Percentiles rank a stretch among this genome's conserved stretches.
Conservation (phyloP, 192 early-diverging fungal species). For the Coemansia sp. region DNA sequence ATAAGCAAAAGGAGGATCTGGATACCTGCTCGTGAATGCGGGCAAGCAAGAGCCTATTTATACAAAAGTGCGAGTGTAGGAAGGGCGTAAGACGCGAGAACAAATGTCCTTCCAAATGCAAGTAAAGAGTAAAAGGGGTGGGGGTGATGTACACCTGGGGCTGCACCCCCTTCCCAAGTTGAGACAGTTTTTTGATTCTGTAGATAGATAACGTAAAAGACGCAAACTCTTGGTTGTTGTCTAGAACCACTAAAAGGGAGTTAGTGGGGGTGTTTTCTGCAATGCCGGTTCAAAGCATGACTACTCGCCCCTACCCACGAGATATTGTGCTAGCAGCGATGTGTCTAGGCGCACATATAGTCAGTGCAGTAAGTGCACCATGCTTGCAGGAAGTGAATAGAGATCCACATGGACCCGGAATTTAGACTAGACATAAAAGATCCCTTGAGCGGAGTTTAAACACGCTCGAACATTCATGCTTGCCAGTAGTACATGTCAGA, state of each 20-base stretch:
- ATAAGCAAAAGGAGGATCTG: background rate
- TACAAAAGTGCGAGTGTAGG: background rate
- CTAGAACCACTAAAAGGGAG: background rate
- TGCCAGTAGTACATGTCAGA: background rate
- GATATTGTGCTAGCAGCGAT: background rate
- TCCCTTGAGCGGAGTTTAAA: slow-evolving; percentile 5
- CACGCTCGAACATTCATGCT: background rate
- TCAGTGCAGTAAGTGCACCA: background rate
- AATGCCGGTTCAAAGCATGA: slow-evolving; percentile 11
- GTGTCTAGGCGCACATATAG: background rate
- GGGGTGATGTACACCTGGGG: slow-evolving; percentile 1
- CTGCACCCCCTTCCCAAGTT: background rate
- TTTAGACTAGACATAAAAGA: background rate
- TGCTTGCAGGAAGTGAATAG: background rate
- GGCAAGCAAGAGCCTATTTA: background rate
- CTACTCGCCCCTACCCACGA: background rate
- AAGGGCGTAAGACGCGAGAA: background rate
- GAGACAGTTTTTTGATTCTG: background rate
- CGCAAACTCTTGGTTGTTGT: background rate
- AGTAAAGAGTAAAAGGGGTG: background rate
- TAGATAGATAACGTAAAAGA: background rate
- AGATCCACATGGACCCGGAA: background rate
- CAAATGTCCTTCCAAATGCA: background rate
- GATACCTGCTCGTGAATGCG: background rate
- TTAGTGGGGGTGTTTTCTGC: background rate